phyloP scores from a whole-genome alignment of 306 rosid species.

The Clitoria ternatea region DNA sequence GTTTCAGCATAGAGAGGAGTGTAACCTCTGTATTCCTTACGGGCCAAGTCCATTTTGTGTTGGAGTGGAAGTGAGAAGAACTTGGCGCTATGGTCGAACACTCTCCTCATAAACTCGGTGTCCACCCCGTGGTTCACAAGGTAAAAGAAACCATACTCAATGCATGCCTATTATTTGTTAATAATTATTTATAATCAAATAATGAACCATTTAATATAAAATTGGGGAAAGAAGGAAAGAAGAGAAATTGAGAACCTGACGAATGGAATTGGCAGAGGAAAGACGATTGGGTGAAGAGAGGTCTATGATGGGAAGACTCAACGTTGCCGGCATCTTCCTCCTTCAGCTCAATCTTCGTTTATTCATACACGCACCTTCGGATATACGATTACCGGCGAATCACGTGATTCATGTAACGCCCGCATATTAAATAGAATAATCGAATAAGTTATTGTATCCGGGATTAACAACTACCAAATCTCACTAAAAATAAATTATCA shows the following conservation, averaged over 20 bases:
- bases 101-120: conserved; percentile 31
- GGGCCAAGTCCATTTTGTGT: conserved; percentile 48
- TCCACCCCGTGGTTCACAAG: conserved; percentile 79
- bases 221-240: not conserved
- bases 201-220: no score
- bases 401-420: no score
- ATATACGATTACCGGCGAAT: no score
- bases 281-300: conserved; percentile 52
- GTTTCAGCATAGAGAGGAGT: conserved; percentile 63
- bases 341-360: not conserved
- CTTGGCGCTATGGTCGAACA: conserved; percentile 45
- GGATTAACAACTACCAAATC: no score
- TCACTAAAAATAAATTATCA: no score
- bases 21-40: conserved; percentile 70
- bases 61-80: conserved; percentile 62
- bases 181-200: not conserved
- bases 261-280: conserved; percentile 53
- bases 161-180: conserved; percentile 49
- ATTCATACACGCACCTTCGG: no score
- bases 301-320: conserved; percentile 65
- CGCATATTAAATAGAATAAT: no score
- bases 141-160: conserved; percentile 77
- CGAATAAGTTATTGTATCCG: no score
- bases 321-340: conserved; percentile 27
- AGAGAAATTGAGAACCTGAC: conserved; percentile 42